Base-by-base conservation (phyloP, 2,329 filamentous ascomycete genomes). In the Curvularia hawaiiensis region DNA sequence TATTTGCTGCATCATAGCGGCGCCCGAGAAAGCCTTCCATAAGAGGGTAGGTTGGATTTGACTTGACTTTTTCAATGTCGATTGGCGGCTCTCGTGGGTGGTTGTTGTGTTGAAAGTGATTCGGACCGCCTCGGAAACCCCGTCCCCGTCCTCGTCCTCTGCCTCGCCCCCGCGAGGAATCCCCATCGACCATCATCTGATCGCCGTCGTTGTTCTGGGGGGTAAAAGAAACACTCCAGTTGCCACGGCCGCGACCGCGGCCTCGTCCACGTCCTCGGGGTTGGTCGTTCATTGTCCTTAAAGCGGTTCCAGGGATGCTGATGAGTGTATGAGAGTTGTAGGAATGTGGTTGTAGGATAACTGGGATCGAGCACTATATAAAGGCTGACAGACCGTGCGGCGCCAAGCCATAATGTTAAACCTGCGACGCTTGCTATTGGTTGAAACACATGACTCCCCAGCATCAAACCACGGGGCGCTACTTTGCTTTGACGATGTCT, bases 1-100 rank as follows among this genome's bases (percentile, higher is more conserved):
- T 97, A 51, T 82, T 80, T 7, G 82, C 81, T 16, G 83, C 77
- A 59, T 90, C 82, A 77, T 97, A 98, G 48, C 95, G 88, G 52
- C 85, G 84, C 53, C 84, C 84, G 14, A 99, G 83, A 61, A 97
- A 88, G 16, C 79, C 78, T 63, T 87, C 86, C 56, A 97, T 84
- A 64, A 88, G 87, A 24, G 84, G 80, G 73, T 88, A 88, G n/a
- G 69, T 69, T 24, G 60, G 64, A 39, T 54, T 63, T 46, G 58
- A 41, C 30, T 58, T 58, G 26, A 57, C 50, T 16, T 58, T 60
- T 10, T 66, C 63, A 5, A 51, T 75, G 72, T 87, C 66, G 76
- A 82, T 50, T 80, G 80, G 74, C 87, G 98, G 85, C 89, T 96
- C 64, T 96, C 82, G 72, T 89, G 54, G 33, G 44, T 86, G 57